Conservation (phyloP, 352 stramenopile species). For the Globisporangium parvum region DNA sequence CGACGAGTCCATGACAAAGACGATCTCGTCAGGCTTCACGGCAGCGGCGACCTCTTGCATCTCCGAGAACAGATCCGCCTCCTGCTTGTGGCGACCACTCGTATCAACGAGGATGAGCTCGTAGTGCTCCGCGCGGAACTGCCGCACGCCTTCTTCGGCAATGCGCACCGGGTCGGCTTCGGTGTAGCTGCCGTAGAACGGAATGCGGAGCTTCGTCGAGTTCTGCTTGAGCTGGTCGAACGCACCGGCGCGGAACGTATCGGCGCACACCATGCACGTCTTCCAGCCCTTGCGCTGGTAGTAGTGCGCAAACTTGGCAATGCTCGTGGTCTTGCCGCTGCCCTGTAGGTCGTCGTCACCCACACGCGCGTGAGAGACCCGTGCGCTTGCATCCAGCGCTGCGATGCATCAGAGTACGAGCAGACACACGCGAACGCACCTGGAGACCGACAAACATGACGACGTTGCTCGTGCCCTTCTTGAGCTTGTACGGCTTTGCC, state of each 20-base stretch:
- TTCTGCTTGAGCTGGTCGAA: conserved; percentile 99
- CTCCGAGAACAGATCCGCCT: conserved; percentile 97
- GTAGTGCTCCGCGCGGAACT: conserved; percentile 96
- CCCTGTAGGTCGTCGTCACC: conserved; percentile 71
- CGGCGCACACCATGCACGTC: conserved; percentile 98
- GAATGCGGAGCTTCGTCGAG: conserved; percentile 96
- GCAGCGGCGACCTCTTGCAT: conserved; percentile 98
- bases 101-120: conserved; percentile 99
- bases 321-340: conserved; percentile 98
- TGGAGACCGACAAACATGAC: conserved; percentile 91
- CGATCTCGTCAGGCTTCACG: conserved; percentile 94
- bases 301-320: conserved; percentile 99
- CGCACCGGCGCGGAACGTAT: conserved; percentile 97
- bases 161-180: conserved; percentile 98
- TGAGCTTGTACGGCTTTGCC: conserved; percentile 84
- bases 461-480: conserved; percentile 89
- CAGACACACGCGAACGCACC: conserved; percentile 1
- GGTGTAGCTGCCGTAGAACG: conserved; percentile 98
- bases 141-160: conserved; percentile 95
- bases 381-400: background rate
- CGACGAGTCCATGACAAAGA: conserved; percentile 99
- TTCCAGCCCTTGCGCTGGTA: conserved; percentile 98
- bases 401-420: background rate
- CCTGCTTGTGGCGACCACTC: conserved; percentile 97
- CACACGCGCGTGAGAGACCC: background rate